A percentile compares a stretch with the other conserved stretches of the same genome.
Conservation (phyloP, 352 stramenopile genomes). For the Halophytophthora batemanensis region DNA sequence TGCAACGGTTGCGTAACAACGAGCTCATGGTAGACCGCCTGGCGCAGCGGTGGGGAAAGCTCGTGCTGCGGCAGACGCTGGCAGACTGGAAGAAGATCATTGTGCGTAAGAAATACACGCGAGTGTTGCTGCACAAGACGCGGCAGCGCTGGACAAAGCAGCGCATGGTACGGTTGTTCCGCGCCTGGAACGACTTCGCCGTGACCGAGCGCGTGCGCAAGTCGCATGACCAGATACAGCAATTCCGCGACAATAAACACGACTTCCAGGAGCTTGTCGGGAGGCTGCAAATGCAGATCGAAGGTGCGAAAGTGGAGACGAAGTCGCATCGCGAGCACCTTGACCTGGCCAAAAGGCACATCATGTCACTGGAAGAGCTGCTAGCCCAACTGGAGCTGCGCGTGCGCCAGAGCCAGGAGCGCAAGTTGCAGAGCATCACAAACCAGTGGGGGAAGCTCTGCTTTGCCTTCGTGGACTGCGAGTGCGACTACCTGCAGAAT, state of each 20-base stretch:
- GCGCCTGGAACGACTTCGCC: constrained; percentile 38
- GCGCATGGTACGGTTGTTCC: constrained; percentile 38
- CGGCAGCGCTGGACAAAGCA: constrained; percentile 53
- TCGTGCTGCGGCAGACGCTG: constrained; percentile 56
- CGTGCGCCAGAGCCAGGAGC: constrained; percentile 47
- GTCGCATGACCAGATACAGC: constrained; percentile 33
- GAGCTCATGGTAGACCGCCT: constrained; percentile 63
- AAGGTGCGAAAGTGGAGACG: constrained; percentile 42
- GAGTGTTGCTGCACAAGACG: constrained; percentile 60
- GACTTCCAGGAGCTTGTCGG: constrained; percentile 54
- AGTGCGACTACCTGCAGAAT: constrained; percentile 50
- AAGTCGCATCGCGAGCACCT: constrained; percentile 51
- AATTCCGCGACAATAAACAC: constrained; percentile 42
- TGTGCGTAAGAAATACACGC: constrained; percentile 68
- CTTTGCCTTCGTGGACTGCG: constrained; percentile 55
- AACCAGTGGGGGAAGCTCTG: constrained; percentile 68
- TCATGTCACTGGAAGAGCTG: constrained; percentile 55
- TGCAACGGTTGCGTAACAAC: constrained; percentile 51
- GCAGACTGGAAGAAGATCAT: constrained; percentile 74
- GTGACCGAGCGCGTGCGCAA: constrained; percentile 35
- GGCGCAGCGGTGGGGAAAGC: constrained; percentile 40
- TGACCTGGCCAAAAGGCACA: constrained; percentile 57
- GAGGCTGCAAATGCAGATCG: constrained; percentile 50
- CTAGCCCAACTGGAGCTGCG: constrained; percentile 44
- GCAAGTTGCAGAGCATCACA: constrained; percentile 51